Percentiles rank a stretch among this genome's conserved stretches.
These are phyloP conservation scores for Russula dissimulans DNA, from an alignment of 768 basidiomycete species.

Conservation along the genomic window DNA sequence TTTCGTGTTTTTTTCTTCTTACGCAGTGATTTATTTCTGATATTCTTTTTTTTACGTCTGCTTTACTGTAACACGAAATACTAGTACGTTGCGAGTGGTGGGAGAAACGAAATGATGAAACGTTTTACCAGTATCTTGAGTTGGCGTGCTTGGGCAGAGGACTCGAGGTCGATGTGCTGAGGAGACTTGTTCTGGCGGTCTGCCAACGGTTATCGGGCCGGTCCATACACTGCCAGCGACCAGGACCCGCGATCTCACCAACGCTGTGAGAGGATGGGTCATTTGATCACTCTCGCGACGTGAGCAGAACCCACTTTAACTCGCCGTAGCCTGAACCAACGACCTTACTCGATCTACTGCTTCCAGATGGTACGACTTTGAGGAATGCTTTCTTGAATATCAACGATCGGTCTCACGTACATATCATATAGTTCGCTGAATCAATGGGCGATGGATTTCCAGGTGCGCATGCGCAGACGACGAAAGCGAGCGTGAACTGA, in stretches of 20 bases:
- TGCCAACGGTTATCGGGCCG: neutral
- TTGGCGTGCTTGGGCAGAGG: neutral
- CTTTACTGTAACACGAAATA: neutral
- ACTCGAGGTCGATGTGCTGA: neutral
- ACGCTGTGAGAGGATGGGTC: constrained; percentile 45
- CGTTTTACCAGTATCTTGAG: neutral
- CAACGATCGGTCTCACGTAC: neutral
- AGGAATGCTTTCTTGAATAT: too few relatives aligned
- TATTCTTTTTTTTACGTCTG: neutral
- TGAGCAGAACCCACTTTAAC: constrained; percentile 25
- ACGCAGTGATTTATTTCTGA: neutral
- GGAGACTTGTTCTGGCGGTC: neutral
- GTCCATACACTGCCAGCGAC: neutral
- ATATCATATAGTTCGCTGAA: constrained; percentile 66
- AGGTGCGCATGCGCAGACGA: constrained; percentile 37
- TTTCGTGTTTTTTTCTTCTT: neutral
- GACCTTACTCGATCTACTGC: too few relatives aligned
- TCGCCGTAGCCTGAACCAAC: too few relatives aligned
- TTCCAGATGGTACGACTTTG: constrained; percentile 1
- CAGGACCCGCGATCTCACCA: too few relatives aligned
- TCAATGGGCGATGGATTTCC: constrained; percentile 96
- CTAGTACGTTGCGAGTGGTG: too few relatives aligned
- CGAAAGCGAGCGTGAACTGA: too few relatives aligned
- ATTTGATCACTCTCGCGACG: constrained; percentile 85
- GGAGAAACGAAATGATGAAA: too few relatives aligned